Base-by-base conservation (phyloP, 257 asterid genomes). In the Fraxinus anomala region DNA sequence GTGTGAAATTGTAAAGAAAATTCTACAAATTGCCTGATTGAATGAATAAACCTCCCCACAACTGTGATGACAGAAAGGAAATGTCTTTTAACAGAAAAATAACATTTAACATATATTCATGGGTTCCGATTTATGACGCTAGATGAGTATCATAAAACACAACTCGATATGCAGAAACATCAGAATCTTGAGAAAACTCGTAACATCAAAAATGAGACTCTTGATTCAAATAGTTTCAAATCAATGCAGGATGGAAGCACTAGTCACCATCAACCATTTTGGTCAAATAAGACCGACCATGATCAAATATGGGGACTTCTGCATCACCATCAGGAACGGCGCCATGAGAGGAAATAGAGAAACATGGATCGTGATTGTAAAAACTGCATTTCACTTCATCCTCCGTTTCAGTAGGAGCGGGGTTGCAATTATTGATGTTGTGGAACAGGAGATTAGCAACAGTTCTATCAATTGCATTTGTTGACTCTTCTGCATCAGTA, bases 361-460 rank as follows among this genome's bases (percentile, higher is more conserved):
- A 78, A 70, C 23, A 21, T 10, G 84, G 79, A 61, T 23, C 24
- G 68, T 61, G n/a, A 2, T 66, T 66, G 83, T 33, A 75, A 14
- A 28, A 10, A 70, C 16, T 0, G 17, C 79, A 30, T 23, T 74
- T 31, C 67, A 68, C 73, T 69, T 72, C 23, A 8, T 66, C 54
- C 36, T 75, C 72, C 40, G 30, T 51, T 69, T 26, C 59, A 40
- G 74, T 76, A 80, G 79, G 49, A 34, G 51, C 36, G 12, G 73
- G 13, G 73, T 56, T 68, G 84, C 80, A 24, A 31, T 51, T 77
- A 5, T 76, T 34, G 76, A 66, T 74, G 19, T 82, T 76, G 30
- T 80, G 77, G 84, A 87, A 87, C 80, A 87, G 31, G 72, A 87
- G 83, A 47, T 82, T 81, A 24, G 91, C 91, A 26, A 87, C 82